Evolutionary conservation across 441 rosid species (phyloP).

Genomic region (Gossypium lobatum): DNA sequence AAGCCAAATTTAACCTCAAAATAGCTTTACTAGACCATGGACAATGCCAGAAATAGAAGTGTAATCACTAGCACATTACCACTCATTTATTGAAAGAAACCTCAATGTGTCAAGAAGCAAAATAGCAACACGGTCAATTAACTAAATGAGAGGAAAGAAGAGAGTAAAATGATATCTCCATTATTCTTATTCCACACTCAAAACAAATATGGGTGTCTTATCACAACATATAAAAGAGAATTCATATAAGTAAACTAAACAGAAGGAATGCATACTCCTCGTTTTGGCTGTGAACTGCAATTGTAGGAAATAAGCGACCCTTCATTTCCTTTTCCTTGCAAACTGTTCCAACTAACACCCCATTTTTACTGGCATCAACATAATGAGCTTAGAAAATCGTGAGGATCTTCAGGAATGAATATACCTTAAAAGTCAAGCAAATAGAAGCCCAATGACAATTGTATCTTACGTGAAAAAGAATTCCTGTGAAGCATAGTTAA

Average conservation of each 20-base stretch:
- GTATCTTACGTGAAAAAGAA: constrained; percentile 92
- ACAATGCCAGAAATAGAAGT: background rate
- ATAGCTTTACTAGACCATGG: background rate
- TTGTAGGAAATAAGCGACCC: constrained; percentile 75
- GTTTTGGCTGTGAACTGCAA: constrained; percentile 88
- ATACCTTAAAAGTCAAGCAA: background rate
- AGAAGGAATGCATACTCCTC: constrained; percentile 69
- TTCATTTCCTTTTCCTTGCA: constrained; percentile 63
- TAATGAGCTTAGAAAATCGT: constrained; percentile 7
- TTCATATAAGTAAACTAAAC: constrained; percentile 5
- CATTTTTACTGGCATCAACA: constrained; percentile 63
- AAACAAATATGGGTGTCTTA: background rate
- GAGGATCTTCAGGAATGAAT: background rate
- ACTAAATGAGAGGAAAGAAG: background rate
- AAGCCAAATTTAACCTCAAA: background rate
- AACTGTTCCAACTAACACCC: constrained; percentile 56
- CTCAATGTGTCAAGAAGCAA: background rate
- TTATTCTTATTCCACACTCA: background rate
- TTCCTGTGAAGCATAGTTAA: constrained; percentile 71
- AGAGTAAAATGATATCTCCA: background rate
- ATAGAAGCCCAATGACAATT: background rate
- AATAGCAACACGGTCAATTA: background rate
- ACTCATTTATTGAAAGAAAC: background rate
- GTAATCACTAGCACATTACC: background rate
- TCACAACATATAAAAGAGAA: background rate